A percentile compares a stretch with the other conserved stretches of the same genome.
These are phyloP conservation scores for Microthlaspi erraticum DNA, from an alignment of 345 rosid species.

Conservation along the genomic window DNA sequence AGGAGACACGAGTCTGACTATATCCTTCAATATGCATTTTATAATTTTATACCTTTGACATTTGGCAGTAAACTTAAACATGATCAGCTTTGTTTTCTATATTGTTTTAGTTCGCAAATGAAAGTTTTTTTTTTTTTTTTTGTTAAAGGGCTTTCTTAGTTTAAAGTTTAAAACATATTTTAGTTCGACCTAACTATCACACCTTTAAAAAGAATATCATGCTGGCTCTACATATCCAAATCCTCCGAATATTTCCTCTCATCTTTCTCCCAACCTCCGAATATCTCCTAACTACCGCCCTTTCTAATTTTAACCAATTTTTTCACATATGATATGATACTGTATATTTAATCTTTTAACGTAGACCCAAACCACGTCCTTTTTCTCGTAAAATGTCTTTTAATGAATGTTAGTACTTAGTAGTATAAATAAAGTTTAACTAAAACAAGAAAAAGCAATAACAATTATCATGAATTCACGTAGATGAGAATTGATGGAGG, in stretches of 20 bases:
- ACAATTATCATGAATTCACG: conserved; percentile 16
- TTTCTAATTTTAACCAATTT: not conserved
- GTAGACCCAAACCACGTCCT: not conserved
- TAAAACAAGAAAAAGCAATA: not conserved
- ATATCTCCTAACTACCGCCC: conserved; percentile 23
- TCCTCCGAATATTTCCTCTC: not conserved
- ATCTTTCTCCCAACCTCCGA: conserved; percentile 3
- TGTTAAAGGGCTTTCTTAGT: too few species aligned
- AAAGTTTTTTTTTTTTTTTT: too few species aligned
- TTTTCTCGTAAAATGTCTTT: not conserved
- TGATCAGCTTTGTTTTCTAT: conserved; percentile 32
- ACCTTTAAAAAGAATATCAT: conserved; percentile 23
- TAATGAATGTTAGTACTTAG: too few species aligned
- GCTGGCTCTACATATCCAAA: conserved; percentile 23
- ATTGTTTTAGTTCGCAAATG: not conserved
- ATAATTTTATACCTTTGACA: conserved; percentile 13
- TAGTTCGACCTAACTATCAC: conserved; percentile 38
- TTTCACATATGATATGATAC: too few species aligned
- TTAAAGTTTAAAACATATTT: not conserved
- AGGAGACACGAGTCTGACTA: conserved; percentile 19
- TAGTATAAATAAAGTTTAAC: not conserved
- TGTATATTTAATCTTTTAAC: too few species aligned
- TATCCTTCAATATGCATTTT: not conserved
- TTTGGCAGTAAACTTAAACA: conserved; percentile 36
- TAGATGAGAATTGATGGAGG: conserved; percentile 26